Base-by-base conservation (phyloP, 2,329 filamentous ascomycete species). In the Akanthomyces lecanii region DNA sequence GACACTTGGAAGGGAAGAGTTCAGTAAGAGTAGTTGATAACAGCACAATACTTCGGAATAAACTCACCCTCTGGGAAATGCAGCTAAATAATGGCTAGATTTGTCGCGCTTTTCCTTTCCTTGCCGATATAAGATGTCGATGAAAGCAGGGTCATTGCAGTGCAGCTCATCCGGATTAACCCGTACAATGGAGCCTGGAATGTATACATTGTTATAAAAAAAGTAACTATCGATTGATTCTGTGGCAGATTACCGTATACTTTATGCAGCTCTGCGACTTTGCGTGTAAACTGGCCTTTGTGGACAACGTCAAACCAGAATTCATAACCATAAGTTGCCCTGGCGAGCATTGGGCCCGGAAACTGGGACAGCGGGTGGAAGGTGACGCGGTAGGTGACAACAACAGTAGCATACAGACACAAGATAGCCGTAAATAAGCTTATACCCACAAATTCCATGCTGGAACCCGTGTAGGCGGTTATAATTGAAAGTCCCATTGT, bases 121-220 rank as follows among this genome's bases (percentile, higher is more conserved):
- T 4, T 44, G 53, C 11, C 66, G 56, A 51, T 71, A 71, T 18
- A 71, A 64, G 40, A 69, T 65, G 44, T 71, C 67, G 16, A 67
- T 64, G 44, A 68, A 72, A 18, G 67, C 65, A 14, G 68, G 66
- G 47, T 72, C 71, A 60, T 67, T 65, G 63, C 71, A 69, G 54
- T 73, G 71, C 8, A 72, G 59, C 60, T 73, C 69, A 21, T 67
- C 64, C 12, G 70, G 70, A 12, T 65, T 71, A 60, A 71, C 71
- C 44, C 69, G 66, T 30, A 72, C 65, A 52, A 71, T 68, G 23
- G 70, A 69, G 11, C 71, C 71, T 69, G 12, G 23, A 14, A 51
- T n/a, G 18, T 62, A 18, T 50, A 44, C 23, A 36, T 23, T 23
- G 6, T 28, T 21, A 21, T 38, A 21, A 23, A 53, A 21, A 30